These are phyloP conservation scores for Nectriaceae sp. DNA, from an alignment of 2,329 filamentous ascomycete species.

Conservation along the genomic window DNA sequence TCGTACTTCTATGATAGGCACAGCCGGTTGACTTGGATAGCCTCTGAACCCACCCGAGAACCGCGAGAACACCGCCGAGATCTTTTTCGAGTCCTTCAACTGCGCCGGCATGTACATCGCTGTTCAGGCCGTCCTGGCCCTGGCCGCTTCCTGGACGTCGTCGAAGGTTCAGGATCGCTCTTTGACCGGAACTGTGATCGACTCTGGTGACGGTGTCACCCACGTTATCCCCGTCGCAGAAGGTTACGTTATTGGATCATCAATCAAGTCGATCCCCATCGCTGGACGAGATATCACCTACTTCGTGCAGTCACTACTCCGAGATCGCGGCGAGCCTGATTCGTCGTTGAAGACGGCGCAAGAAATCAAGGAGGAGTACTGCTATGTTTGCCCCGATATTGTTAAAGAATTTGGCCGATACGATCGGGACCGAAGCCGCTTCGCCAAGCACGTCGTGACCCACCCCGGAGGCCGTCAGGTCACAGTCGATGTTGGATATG, in stretches of 20 bases:
- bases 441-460: conserved; percentile 85
- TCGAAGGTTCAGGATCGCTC: conserved; percentile 97
- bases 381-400: conserved; percentile 97
- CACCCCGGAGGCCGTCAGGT: conserved; percentile 84
- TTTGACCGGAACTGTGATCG: conserved; percentile 95
- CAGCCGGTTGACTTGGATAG: conserved; percentile 44
- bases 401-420: conserved; percentile 97
- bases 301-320: conserved; percentile 93
- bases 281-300: conserved; percentile 98
- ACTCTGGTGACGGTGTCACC: conserved; percentile 97
- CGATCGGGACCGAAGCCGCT: conserved; percentile 88
- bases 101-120: conserved; percentile 98
- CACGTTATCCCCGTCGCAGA: conserved; percentile 99
- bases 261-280: conserved; percentile 98
- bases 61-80: conserved; percentile 97
- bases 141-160: conserved; percentile 97
- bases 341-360: conserved; percentile 97
- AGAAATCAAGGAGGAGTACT: conserved; percentile 98
- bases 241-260: conserved; percentile 97
- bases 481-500: conserved; percentile 91
- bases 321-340: conserved; percentile 94
- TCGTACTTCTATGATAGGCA: conserved; percentile 5
- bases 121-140: conserved; percentile 92
- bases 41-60: conserved; percentile 98
- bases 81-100: conserved; percentile 99